Conservation (phyloP, 2,329 filamentous ascomycete species). For the Monosporascus sp. region DNA sequence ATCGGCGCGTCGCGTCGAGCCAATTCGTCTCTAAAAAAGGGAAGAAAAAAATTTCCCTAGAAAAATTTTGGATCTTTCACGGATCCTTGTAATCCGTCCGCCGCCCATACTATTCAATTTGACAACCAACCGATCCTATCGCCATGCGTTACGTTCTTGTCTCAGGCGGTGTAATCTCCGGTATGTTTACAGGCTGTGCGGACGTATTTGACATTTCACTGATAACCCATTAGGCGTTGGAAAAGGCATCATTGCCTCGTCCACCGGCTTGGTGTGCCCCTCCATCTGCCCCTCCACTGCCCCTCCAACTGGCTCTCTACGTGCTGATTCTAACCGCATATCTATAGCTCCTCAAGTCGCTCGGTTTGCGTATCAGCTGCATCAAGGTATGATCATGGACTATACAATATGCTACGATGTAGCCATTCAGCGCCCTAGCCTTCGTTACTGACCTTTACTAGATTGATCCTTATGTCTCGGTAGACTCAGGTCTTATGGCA, state of each 20-base stretch:
- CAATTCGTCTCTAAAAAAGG: too few relatives aligned
- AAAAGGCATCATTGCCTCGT: conserved; percentile 1
- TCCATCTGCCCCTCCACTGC: neutral
- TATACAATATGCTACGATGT: too few relatives aligned
- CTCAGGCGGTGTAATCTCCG: conserved; percentile 58
- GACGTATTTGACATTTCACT: conserved; percentile 4
- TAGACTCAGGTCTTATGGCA: neutral
- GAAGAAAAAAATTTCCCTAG: too few relatives aligned
- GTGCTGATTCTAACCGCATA: neutral
- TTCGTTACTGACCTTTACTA: conserved; percentile 28
- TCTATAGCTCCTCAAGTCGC: conserved; percentile 70
- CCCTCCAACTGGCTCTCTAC: too few relatives aligned
- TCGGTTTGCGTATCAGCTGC: conserved; percentile 66
- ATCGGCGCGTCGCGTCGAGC: too few relatives aligned
- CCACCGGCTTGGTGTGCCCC: neutral
- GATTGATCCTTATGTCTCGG: neutral
- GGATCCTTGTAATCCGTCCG: too few relatives aligned
- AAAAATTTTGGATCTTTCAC: too few relatives aligned
- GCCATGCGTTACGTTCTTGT: conserved; percentile 80
- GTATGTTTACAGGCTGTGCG: conserved; percentile 7
- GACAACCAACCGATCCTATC: neutral
- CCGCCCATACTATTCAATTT: too few relatives aligned
- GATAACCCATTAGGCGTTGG: conserved; percentile 1
- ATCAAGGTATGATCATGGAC: conserved; percentile 41
- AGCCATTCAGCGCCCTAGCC: conserved; percentile 52